These are phyloP conservation scores for Mycena galopus DNA, from an alignment of 768 basidiomycete genomes.

Conservation along the genomic window DNA sequence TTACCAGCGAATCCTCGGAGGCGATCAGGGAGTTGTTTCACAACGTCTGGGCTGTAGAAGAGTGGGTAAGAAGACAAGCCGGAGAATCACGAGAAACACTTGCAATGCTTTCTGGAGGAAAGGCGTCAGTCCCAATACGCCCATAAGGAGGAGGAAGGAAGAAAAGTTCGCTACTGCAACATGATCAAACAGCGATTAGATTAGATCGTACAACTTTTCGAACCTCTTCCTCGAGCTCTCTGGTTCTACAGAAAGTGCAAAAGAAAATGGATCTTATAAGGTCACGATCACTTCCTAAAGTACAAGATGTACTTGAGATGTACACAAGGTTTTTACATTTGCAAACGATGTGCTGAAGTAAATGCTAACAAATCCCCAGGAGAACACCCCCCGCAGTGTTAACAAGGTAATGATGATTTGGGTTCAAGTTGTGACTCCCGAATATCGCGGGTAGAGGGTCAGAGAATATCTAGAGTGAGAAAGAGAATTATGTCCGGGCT, in stretches of 20 bases:
- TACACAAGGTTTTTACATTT: constrained; percentile 1
- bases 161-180: neutral
- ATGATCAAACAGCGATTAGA: neutral
- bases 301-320: neutral
- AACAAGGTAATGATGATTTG: neutral
- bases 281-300: too few relatives aligned
- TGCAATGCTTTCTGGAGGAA: constrained; percentile 35
- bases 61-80: neutral
- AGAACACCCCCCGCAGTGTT: neutral
- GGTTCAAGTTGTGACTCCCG: neutral
- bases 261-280: too few relatives aligned
- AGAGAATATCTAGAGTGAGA: constrained; percentile 22
- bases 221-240: too few relatives aligned
- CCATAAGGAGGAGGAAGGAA: constrained; percentile 23
- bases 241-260: too few relatives aligned
- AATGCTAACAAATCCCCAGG: constrained; percentile 3
- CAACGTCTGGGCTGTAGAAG: constrained; percentile 68
- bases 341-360: constrained; percentile 8
- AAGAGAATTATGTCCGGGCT: neutral
- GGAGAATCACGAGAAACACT: neutral
- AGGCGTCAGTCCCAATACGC: constrained; percentile 36
- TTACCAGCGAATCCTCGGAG: constrained; percentile 73
- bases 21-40: constrained; percentile 74
- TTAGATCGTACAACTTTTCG: neutral
- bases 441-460: neutral